These are phyloP conservation scores for Saccharomyces hybrid DNA, from an alignment of 1,139 yeast genomes.

Conservation along the genomic window DNA sequence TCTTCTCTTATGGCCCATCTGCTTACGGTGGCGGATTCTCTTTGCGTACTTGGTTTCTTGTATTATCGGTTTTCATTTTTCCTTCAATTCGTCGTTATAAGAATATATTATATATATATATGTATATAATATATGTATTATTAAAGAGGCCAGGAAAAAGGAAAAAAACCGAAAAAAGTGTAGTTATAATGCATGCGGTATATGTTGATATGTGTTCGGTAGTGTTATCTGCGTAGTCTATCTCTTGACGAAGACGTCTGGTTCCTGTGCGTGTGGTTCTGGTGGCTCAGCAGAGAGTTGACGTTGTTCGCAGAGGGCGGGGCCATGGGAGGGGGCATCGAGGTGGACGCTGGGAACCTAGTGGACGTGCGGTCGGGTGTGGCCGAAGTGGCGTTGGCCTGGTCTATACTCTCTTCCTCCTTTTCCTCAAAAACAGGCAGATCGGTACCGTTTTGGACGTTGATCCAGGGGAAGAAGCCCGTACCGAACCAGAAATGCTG, in stretches of 20 bases:
- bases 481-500: constrained; percentile 92
- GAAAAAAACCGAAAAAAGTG: not conserved
- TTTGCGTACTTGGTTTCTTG: not conserved
- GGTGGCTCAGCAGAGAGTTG: not conserved
- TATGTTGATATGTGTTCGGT: not conserved
- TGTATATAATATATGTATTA: too few species aligned
- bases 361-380: not conserved
- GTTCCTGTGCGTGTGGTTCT: not conserved
- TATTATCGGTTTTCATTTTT: not conserved
- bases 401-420: not conserved
- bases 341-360: not conserved
- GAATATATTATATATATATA: not conserved
- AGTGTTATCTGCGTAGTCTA: not conserved
- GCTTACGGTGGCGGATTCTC: not conserved
- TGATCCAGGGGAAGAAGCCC: constrained; percentile 59
- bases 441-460: constrained; percentile 26
- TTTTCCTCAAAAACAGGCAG: constrained; percentile 29
- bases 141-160: not conserved
- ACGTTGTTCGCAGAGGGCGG: not conserved
- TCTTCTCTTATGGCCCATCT: not conserved
- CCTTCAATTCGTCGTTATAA: not conserved
- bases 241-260: not conserved
- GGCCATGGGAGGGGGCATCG: not conserved
- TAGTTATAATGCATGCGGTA: not conserved
- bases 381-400: not conserved